Evolutionary conservation across 768 basidiomycete species (phyloP).

Genomic region (Phylloporus sp.): DNA sequence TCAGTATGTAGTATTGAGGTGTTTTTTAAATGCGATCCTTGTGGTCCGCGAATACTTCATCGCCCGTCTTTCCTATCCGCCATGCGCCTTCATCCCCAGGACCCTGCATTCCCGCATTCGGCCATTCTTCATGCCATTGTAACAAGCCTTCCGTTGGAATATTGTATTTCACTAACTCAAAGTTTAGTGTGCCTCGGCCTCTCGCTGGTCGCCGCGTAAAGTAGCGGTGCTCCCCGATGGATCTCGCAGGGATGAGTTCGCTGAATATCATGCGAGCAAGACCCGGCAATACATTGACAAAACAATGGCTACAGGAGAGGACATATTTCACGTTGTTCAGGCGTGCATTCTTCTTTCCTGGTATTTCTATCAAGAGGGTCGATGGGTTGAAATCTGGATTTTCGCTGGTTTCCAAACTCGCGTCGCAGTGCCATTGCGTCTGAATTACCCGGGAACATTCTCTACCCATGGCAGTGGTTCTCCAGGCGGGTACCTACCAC

Average conservation of each 20-base stretch:
- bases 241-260: slow-evolving; percentile 75
- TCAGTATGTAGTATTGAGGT: slow-evolving; percentile 59
- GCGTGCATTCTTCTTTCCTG: slow-evolving; percentile 82
- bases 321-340: slow-evolving; percentile 83
- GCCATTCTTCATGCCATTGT: slow-evolving; percentile 90
- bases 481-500: slow-evolving; percentile 75
- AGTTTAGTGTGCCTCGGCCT: slow-evolving; percentile 71
- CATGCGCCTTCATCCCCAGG: slow-evolving; percentile 73
- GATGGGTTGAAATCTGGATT: slow-evolving; percentile 90
- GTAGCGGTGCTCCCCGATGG: slow-evolving; percentile 67
- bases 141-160: slow-evolving; percentile 23
- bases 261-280: slow-evolving; percentile 82
- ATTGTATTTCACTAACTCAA: slow-evolving; percentile 9
- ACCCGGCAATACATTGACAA: slow-evolving; percentile 84
- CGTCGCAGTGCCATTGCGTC: slow-evolving; percentile 72
- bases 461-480: slow-evolving; percentile 60
- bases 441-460: slow-evolving; percentile 85
- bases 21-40: slow-evolving; percentile 87
- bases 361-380: slow-evolving; percentile 88
- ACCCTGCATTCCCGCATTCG: slow-evolving; percentile 82
- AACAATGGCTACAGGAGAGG: slow-evolving; percentile 85
- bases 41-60: slow-evolving; percentile 79
- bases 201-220: slow-evolving; percentile 74
- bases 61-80: slow-evolving; percentile 74
- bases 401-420: slow-evolving; percentile 83